These are phyloP conservation scores for Aspergillus nanangensis DNA, from an alignment of 495 filamentous ascomycete species.

Conservation along the genomic window DNA sequence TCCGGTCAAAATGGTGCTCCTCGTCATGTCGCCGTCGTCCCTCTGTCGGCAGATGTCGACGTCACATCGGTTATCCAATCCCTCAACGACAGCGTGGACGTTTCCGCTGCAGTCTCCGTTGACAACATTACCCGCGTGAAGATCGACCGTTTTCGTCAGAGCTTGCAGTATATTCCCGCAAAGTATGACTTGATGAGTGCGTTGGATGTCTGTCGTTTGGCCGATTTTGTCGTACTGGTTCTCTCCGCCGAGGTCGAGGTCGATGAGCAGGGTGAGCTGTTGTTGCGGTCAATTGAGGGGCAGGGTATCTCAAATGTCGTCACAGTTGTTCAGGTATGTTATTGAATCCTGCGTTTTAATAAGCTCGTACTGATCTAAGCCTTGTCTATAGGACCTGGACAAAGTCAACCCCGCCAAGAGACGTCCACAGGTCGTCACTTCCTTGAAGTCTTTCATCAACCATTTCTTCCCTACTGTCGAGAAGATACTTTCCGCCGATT, in stretches of 20 bases:
- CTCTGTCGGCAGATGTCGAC: constrained; percentile 70
- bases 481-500: constrained; percentile 82
- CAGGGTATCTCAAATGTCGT: constrained; percentile 89
- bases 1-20: constrained; percentile 79
- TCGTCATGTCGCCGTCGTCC: constrained; percentile 86
- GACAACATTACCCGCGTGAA: constrained; percentile 57
- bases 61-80: constrained; percentile 58
- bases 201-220: constrained; percentile 80
- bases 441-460: constrained; percentile 82
- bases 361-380: too few relatives aligned
- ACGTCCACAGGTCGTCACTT: constrained; percentile 66
- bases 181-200: constrained; percentile 65
- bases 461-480: constrained; percentile 90
- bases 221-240: constrained; percentile 84
- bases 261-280: constrained; percentile 72
- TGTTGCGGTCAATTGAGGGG: constrained; percentile 80
- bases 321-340: constrained; percentile 61
- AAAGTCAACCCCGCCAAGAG: constrained; percentile 73
- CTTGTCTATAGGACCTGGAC: constrained; percentile 56
- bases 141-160: constrained; percentile 90
- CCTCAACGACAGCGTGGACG: constrained; percentile 75
- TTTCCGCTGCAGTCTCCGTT: constrained; percentile 59
- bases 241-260: constrained; percentile 79
- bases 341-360: too few relatives aligned
- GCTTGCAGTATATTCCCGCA: constrained; percentile 74